Conservation (phyloP, 179 eudicot species). For the Spinacia oleracea region DNA sequence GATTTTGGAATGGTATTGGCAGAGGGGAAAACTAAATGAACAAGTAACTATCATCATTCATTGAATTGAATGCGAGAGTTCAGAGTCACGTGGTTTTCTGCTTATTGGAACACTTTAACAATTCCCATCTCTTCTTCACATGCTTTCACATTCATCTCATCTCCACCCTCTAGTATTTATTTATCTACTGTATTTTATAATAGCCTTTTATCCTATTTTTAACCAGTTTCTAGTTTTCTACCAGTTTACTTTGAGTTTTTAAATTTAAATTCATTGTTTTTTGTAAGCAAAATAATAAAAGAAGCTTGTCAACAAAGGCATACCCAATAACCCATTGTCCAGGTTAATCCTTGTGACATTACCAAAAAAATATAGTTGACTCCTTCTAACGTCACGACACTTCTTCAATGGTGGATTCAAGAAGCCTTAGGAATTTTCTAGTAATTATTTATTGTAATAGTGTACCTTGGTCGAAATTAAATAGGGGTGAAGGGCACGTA, state of each 20-base stretch:
- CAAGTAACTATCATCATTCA: constrained; percentile 11
- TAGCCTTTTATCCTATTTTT: neutral
- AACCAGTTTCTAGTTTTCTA: neutral
- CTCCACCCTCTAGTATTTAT: no score
- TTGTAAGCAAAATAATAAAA: neutral
- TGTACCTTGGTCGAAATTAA: neutral
- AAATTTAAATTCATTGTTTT: neutral
- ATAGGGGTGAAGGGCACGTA: neutral
- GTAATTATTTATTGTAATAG: neutral
- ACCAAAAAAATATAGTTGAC: constrained; percentile 8
- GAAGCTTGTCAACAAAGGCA: constrained; percentile 13
- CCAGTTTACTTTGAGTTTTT: constrained; percentile 2
- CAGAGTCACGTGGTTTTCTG: constrained; percentile 34
- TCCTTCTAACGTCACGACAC: neutral
- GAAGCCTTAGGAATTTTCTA: neutral
- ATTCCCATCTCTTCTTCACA: constrained; percentile 32
- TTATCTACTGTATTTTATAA: no score
- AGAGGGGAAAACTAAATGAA: neutral
- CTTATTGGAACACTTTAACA: constrained; percentile 15
- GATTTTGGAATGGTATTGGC: neutral
- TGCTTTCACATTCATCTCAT: constrained; percentile 30
- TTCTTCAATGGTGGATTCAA: constrained; percentile 2
- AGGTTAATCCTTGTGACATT: constrained; percentile 19
- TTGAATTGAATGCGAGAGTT: constrained; percentile 13
- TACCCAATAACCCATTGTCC: no score